Conservation (phyloP, 179 eudicot species). For the Spergularia azorica region DNA sequence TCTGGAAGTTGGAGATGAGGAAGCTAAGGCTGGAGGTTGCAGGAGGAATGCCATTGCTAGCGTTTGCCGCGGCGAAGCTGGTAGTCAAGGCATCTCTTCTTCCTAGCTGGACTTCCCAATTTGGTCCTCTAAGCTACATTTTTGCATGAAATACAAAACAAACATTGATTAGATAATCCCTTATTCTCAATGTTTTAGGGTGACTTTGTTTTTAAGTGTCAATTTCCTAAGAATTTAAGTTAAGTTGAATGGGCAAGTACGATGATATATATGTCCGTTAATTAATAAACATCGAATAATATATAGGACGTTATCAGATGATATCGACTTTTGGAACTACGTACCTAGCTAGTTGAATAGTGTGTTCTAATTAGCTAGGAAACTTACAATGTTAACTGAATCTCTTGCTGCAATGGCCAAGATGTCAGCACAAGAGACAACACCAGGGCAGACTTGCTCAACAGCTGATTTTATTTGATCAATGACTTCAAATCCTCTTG, state of each 20-base stretch:
- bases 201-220: neutral
- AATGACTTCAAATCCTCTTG: conserved; percentile 73
- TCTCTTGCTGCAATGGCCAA: conserved; percentile 76
- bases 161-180: neutral
- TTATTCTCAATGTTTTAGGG: no score
- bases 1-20: conserved; percentile 61
- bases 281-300: no score
- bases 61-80: conserved; percentile 61
- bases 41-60: conserved; percentile 56
- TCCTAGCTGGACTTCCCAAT: conserved; percentile 75
- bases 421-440: conserved; percentile 84
- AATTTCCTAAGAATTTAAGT: neutral
- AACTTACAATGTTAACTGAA: conserved; percentile 58
- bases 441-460: conserved; percentile 70
- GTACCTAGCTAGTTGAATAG: no score
- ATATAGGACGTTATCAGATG: neutral
- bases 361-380: neutral
- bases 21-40: conserved; percentile 60
- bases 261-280: no score
- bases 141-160: neutral
- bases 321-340: no score
- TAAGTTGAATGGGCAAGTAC: neutral
- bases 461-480: conserved; percentile 73
- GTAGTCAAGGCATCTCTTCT: conserved; percentile 77
- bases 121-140: conserved; percentile 73